These are phyloP conservation scores for Trichophyton equinum DNA, from an alignment of 2,329 filamentous ascomycete genomes.

Conservation along the genomic window DNA sequence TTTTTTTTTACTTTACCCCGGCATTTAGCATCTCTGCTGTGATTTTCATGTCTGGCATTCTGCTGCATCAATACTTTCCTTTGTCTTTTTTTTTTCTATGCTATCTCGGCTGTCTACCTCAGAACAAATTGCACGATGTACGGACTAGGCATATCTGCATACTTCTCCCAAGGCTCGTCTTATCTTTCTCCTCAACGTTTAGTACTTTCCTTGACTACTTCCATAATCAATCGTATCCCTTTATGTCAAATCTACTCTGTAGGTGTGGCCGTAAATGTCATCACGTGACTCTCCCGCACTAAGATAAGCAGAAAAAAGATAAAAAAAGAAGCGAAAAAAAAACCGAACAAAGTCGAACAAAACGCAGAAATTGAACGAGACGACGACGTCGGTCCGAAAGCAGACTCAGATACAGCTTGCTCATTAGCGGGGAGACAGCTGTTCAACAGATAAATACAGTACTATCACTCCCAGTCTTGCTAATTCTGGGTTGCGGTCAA, in stretches of 20 bases:
- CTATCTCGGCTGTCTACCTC: background rate
- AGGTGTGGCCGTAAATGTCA: background rate
- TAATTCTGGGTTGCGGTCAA: background rate
- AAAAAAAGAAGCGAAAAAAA: constrained; percentile 17
- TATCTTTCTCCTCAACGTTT: background rate
- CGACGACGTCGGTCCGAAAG: background rate
- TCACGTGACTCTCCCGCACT: constrained; percentile 22
- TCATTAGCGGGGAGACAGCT: background rate
- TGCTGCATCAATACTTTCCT: background rate
- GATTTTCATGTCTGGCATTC: background rate
- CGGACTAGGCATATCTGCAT: background rate
- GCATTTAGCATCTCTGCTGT: background rate
- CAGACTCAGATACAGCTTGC: background rate
- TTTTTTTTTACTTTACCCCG: background rate
- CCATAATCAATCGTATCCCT: background rate
- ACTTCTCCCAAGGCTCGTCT: background rate
- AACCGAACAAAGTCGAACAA: constrained; percentile 6
- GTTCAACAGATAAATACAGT: background rate
- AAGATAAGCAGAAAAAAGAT: constrained; percentile 35
- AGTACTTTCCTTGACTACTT: background rate
- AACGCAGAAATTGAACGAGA: background rate
- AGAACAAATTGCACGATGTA: background rate
- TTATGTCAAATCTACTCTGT: background rate
- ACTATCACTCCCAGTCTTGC: constrained; percentile 24
- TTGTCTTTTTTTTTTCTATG: background rate